Evolutionary conservation across 805 yeast species (phyloP), one percentile per base, ranked within the genome.

Genomic region (Dipodascus geniculatus): DNA sequence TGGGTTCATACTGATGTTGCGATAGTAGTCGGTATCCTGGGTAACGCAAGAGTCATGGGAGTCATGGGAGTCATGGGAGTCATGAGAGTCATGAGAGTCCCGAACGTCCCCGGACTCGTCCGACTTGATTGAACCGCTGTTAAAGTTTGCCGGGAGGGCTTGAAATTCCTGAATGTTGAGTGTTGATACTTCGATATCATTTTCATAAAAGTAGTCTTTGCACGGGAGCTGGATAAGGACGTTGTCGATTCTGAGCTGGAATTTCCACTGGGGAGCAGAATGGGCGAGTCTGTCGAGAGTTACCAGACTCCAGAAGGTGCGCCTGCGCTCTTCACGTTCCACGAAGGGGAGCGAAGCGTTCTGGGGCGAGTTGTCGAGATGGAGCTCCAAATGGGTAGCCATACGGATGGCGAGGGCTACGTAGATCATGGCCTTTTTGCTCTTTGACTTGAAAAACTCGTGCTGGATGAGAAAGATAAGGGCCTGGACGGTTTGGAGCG

Each of bases 241-340:
- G 28, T 63, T 62, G 17, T 62, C 65, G 20, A 38, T 38, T 55
- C 56, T 17, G 11, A 67, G 53, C 56, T 63, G 58, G 14, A 65
- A 53, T 9, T 69, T 55, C 52, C 68, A 64, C 22, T 61, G 58
- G 22, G 66, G 65, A 17, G 68, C 64, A 14, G 66, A 56, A 48
- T 69, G 70, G 19, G 65, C 65, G 33, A 67, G 56, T 22, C 71
- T 57, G 51, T 68, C 71, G 42, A 68, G 59, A 9, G 65, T 63
- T 9, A 68, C 59, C 24, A 69, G 60, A 16, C 68, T 61, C 71
- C 71, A 68, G 60, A 66, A 68, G 1, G 68, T 64, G 23, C 70
- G 57, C 19, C 71, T 57, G 0, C 70, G 57, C 24, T 60, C 56
- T 53, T 68, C 71, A n/a, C 65, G 60, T 24, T 68, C 69, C 17